Percentiles rank a stretch among this genome's conserved stretches.
Evolutionary conservation across 306 rosid species (phyloP).

Genomic region (apple (Malus domestica)): DNA sequence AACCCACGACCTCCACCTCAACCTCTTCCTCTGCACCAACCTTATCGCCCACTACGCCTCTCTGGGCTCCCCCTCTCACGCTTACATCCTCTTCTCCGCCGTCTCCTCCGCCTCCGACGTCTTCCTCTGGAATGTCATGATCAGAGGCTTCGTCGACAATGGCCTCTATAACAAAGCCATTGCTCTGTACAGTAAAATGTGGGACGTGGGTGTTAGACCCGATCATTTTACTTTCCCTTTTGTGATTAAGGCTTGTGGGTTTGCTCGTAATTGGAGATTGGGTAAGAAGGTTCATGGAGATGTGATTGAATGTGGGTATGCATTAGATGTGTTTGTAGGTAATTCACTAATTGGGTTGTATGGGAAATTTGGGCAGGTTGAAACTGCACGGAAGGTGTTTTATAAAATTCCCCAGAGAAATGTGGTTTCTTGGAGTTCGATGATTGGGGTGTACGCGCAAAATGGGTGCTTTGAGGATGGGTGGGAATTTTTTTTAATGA

Average conservation of each 20-base stretch:
- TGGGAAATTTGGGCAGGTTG: conserved; percentile 27
- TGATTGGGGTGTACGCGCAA: conserved; percentile 28
- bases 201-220: conserved; percentile 15
- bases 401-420: conserved; percentile 23
- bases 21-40: conserved; percentile 35
- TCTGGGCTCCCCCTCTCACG: conserved; percentile 27
- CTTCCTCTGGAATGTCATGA: conserved; percentile 38
- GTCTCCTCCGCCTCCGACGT: background rate
- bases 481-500: conserved; percentile 7
- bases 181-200: conserved; percentile 24
- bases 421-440: conserved; percentile 42
- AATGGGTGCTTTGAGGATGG: conserved; percentile 19
- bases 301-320: conserved; percentile 14
- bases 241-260: conserved; percentile 36
- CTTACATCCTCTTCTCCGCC: conserved; percentile 29
- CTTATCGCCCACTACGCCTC: conserved; percentile 32
- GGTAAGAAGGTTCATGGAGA: conserved; percentile 24
- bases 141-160: conserved; percentile 34
- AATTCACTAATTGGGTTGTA: conserved; percentile 32
- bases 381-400: conserved; percentile 24
- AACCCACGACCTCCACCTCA: conserved; percentile 23
- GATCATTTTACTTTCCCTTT: conserved; percentile 36
- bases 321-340: conserved; percentile 22
- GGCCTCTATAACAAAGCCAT: conserved; percentile 17
- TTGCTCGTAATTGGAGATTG: background rate